phyloP scores from a whole-genome alignment of 2,329 filamentous ascomycete genomes.

The Hysterium pulicare region DNA sequence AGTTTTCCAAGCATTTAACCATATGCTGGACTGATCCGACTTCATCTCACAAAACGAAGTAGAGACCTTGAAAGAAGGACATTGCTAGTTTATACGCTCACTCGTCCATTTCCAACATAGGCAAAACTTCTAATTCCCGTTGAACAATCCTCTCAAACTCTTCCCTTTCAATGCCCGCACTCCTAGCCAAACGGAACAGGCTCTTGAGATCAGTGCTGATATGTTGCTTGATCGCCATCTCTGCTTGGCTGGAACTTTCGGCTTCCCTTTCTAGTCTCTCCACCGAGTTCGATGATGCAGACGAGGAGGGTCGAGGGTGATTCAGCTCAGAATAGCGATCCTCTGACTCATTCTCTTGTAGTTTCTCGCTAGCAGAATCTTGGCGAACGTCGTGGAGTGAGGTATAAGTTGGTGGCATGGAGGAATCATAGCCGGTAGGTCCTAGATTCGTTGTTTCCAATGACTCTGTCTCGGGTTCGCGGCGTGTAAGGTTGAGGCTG shows the following conservation, averaged over 20 bases:
- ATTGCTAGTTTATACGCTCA: too few species aligned
- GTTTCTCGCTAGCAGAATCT: slow-evolving; percentile 14
- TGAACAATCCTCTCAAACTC: slow-evolving; percentile 72
- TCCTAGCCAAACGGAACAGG: slow-evolving; percentile 66
- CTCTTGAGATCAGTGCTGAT: slow-evolving; percentile 75
- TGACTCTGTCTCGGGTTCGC: slow-evolving; percentile 42
- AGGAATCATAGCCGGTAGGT: slow-evolving; percentile 30
- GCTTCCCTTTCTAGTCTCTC: slow-evolving; percentile 57
- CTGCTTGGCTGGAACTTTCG: slow-evolving; percentile 59
- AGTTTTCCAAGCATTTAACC: too few species aligned
- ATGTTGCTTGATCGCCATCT: slow-evolving; percentile 75
- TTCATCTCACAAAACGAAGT: too few species aligned
- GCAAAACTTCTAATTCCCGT: slow-evolving; percentile 68
- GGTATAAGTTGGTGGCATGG: slow-evolving; percentile 17
- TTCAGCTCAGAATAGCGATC: slow-evolving; percentile 22
- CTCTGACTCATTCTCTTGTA: slow-evolving; percentile 17
- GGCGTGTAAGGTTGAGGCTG: slow-evolving; percentile 39
- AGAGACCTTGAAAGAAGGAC: too few species aligned
- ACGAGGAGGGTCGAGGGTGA: slow-evolving; percentile 35
- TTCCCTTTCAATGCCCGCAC: slow-evolving; percentile 67
- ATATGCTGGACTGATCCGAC: too few species aligned
- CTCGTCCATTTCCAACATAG: slow-evolving; percentile 62
- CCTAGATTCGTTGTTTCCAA: slow-evolving; percentile 37
- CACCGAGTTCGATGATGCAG: slow-evolving; percentile 50
- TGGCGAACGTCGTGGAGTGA: slow-evolving; percentile 7